Evolutionary conservation across 768 basidiomycete genomes (phyloP).

Genomic region (Pleurotus ostreatus): DNA sequence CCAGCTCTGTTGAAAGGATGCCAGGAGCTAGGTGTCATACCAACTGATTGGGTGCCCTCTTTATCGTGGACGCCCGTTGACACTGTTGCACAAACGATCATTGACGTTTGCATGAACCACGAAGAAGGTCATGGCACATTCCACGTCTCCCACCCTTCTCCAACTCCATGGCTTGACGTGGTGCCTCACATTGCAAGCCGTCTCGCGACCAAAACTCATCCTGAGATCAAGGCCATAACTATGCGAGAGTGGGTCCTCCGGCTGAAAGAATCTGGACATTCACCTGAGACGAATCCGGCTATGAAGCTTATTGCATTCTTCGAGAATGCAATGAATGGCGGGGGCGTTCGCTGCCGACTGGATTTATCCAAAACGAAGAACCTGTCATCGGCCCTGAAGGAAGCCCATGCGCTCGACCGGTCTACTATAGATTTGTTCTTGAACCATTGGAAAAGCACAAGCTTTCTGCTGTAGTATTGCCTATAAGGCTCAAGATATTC

Average conservation of each 20-base stretch:
- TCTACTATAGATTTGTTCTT: not conserved
- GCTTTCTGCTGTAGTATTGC: not conserved
- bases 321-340: slow-evolving; percentile 5
- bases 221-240: not conserved
- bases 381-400: not conserved
- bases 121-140: not conserved
- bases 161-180: not conserved
- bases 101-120: not conserved
- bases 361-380: slow-evolving; percentile 18
- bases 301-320: slow-evolving; percentile 6
- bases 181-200: not conserved
- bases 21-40: not conserved
- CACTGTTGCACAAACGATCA: not conserved
- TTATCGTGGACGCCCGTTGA: slow-evolving; percentile 1
- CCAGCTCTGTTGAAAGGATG: slow-evolving; percentile 23
- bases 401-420: not conserved
- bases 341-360: slow-evolving; percentile 17
- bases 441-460: not conserved
- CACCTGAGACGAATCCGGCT: not conserved
- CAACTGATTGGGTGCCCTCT: not conserved
- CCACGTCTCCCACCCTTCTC: not conserved
- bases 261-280: not conserved
- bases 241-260: not conserved
- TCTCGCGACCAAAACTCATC: not conserved
- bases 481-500: not conserved